Conservation (phyloP, 441 rosid species). For the Populus hybrid region DNA sequence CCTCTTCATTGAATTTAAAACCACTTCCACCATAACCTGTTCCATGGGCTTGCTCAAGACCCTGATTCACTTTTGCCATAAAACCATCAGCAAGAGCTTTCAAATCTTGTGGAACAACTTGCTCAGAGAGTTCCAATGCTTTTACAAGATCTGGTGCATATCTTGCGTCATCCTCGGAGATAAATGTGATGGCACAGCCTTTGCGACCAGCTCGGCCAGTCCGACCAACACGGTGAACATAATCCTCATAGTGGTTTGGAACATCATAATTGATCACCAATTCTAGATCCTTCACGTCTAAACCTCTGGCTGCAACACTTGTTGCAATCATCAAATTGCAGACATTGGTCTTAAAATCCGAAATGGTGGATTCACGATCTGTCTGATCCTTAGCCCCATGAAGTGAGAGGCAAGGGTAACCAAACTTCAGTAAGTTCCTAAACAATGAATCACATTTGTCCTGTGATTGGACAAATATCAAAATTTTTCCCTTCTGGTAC, state of each 20-base stretch:
- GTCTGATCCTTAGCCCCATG: constrained; percentile 96
- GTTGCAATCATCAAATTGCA: constrained; percentile 87
- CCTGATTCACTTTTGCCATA: constrained; percentile 88
- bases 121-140: constrained; percentile 91
- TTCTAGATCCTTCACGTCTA: constrained; percentile 96
- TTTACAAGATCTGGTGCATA: constrained; percentile 92
- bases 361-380: constrained; percentile 85
- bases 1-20: constrained; percentile 93
- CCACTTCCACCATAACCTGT: constrained; percentile 98
- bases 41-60: constrained; percentile 91
- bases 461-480: too few species aligned
- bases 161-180: constrained; percentile 82
- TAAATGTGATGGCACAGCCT: constrained; percentile 91
- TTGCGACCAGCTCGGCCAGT: constrained; percentile 91
- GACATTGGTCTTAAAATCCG: constrained; percentile 81
- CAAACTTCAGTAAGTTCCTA: constrained; percentile 67
- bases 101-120: constrained; percentile 82
- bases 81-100: constrained; percentile 82
- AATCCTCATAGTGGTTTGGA: constrained; percentile 87
- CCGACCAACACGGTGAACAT: constrained; percentile 95
- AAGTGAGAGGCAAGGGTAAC: constrained; percentile 91
- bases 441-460: constrained; percentile 61
- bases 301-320: constrained; percentile 93
- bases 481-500: too few species aligned
- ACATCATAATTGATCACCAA: constrained; percentile 78